phyloP scores from a whole-genome alignment of 2,329 filamentous ascomycete species.

The Sporothrix sp. region DNA sequence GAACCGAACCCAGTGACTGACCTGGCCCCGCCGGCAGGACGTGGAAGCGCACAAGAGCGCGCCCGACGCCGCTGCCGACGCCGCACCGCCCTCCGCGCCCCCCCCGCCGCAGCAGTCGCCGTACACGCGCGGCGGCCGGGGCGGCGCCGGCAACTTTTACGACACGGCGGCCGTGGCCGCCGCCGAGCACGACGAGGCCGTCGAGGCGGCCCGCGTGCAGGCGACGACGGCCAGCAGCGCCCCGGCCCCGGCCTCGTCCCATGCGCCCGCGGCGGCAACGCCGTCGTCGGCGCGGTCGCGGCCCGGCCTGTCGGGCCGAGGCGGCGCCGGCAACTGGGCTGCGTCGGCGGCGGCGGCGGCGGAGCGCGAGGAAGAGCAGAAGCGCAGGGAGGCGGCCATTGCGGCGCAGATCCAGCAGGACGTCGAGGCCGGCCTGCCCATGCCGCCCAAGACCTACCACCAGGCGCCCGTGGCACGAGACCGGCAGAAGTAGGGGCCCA shows the following conservation, averaged over 20 bases:
- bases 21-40: too few species aligned
- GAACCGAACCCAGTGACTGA: too few species aligned
- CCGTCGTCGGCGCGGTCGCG: constrained; percentile 14
- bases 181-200: constrained; percentile 27
- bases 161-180: constrained; percentile 28
- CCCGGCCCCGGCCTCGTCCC: constrained; percentile 22
- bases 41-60: constrained; percentile 30
- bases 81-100: constrained; percentile 8
- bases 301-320: constrained; percentile 34
- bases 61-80: neutral
- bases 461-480: constrained; percentile 6
- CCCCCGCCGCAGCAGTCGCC: constrained; percentile 18
- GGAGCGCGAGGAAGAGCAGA: constrained; percentile 24
- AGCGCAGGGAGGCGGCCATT: constrained; percentile 29
- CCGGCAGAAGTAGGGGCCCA: constrained; percentile 8
- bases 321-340: constrained; percentile 49
- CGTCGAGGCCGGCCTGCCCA: constrained; percentile 38
- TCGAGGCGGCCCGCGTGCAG: constrained; percentile 24
- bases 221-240: neutral
- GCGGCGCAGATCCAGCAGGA: constrained; percentile 34
- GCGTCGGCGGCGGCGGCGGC: constrained; percentile 20
- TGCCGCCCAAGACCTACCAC: constrained; percentile 37
- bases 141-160: constrained; percentile 53
- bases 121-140: constrained; percentile 42
- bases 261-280: constrained; percentile 9